Conservation (phyloP, 371 early-diverging fungal genomes). For the Funneliformis caledonium region DNA sequence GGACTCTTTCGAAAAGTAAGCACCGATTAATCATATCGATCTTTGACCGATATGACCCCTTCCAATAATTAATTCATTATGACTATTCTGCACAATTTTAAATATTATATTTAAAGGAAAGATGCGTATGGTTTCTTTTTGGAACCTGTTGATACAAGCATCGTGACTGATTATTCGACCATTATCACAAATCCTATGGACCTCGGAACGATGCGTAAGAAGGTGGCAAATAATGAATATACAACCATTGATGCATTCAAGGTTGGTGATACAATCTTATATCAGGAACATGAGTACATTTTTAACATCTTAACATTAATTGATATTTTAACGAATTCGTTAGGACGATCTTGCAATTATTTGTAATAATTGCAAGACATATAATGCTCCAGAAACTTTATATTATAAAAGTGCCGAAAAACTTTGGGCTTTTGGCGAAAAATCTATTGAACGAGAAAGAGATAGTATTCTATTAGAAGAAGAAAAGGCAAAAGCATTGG, state of each 20-base stretch:
- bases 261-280: constrained; percentile 5
- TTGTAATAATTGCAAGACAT: constrained; percentile 70
- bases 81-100: not conserved
- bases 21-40: not conserved
- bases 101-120: constrained; percentile 22
- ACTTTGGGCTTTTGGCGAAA: constrained; percentile 60
- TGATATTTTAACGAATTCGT: not conserved
- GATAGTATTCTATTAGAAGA: constrained; percentile 29
- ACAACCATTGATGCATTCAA: constrained; percentile 58
- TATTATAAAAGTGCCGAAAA: constrained; percentile 76
- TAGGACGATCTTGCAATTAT: constrained; percentile 69
- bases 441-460: constrained; percentile 55
- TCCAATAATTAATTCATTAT: too few species aligned
- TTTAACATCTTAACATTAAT: constrained; percentile 44
- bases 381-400: constrained; percentile 74
- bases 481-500: not conserved
- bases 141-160: constrained; percentile 77
- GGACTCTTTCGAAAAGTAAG: constrained; percentile 28
- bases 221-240: constrained; percentile 58
- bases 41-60: too few species aligned
- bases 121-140: constrained; percentile 78
- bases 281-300: not conserved
- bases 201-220: constrained; percentile 67
- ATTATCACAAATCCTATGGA: constrained; percentile 79
- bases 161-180: constrained; percentile 78